phyloP scores from a whole-genome alignment of 805 yeast genomes.

The Brettanomyces naardenensis region DNA sequence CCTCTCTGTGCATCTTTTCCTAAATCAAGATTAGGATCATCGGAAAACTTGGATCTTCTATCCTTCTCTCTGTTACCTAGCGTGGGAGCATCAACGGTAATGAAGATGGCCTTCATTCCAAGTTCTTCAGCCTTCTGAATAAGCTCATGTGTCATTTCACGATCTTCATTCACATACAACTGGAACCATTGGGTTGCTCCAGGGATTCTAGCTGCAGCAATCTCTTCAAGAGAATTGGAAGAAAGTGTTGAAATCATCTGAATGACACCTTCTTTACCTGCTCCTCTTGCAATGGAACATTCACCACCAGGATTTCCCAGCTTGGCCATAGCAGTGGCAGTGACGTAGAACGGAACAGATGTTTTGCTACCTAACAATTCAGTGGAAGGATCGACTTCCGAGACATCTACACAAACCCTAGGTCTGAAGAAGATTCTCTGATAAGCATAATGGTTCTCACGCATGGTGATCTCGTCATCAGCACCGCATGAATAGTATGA shows the following conservation, averaged over 20 bases:
- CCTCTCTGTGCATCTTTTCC: constrained; percentile 47
- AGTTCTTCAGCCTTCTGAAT: constrained; percentile 65
- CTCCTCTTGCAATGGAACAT: constrained; percentile 74
- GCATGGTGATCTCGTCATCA: constrained; percentile 83
- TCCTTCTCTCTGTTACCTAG: constrained; percentile 82
- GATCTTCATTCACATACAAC: constrained; percentile 73
- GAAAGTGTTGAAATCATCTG: constrained; percentile 95
- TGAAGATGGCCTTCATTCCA: constrained; percentile 75
- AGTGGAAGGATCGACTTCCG: constrained; percentile 61
- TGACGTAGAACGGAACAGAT: constrained; percentile 74
- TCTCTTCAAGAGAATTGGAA: constrained; percentile 81
- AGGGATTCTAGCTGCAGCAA: constrained; percentile 57
- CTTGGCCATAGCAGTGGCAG: constrained; percentile 90
- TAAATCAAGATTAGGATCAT: constrained; percentile 30
- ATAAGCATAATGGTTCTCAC: constrained; percentile 88
- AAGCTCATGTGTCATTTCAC: constrained; percentile 51
- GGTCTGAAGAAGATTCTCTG: constrained; percentile 88
- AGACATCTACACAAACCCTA: constrained; percentile 70
- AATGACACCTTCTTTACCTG: constrained; percentile 58
- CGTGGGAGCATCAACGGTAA: constrained; percentile 91
- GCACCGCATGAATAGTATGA: constrained; percentile 88
- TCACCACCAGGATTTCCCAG: constrained; percentile 95
- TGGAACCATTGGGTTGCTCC: constrained; percentile 85
- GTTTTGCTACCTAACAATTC: constrained; percentile 66
- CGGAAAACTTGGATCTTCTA: constrained; percentile 23